These are phyloP conservation scores for Cicer bijugum DNA, from an alignment of 306 rosid genomes.

Conservation along the genomic window DNA sequence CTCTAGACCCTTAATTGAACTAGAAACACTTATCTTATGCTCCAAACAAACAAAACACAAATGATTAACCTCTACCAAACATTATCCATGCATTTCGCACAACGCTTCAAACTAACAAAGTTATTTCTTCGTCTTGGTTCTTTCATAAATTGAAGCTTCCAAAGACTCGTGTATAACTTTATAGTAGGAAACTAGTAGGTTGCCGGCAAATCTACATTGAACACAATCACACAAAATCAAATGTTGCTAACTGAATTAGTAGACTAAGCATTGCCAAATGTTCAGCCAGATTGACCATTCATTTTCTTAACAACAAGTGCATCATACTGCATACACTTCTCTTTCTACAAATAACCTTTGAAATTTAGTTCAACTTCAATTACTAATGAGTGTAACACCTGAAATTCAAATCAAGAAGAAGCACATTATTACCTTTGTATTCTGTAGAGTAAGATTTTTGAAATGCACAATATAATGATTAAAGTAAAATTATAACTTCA, in stretches of 20 bases:
- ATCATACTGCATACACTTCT: not conserved
- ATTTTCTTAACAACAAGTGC: not conserved
- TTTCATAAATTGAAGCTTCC: not conserved
- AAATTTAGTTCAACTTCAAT: not conserved
- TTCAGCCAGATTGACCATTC: too few species aligned
- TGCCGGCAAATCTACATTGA: not conserved
- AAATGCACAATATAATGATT: not conserved
- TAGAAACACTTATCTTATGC: not conserved
- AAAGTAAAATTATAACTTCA: not conserved
- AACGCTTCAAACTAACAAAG: not conserved
- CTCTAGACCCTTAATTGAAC: not conserved
- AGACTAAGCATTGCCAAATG: too few species aligned
- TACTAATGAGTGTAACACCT: not conserved
- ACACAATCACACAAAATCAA: not conserved
- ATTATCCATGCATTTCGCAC: not conserved
- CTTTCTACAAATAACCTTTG: not conserved
- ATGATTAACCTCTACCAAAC: not conserved
- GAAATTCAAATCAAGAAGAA: not conserved
- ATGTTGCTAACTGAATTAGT: too few species aligned
- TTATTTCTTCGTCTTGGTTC: not conserved
- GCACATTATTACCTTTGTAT: not conserved
- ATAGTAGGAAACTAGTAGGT: slow-evolving; percentile 1
- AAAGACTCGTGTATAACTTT: not conserved
- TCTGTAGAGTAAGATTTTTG: not conserved
- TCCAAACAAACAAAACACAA: not conserved